Evolutionary conservation across 306 rosid species (phyloP), one percentile per base, ranked within the genome.

Genomic region (Glycyrrhiza uralensis): DNA sequence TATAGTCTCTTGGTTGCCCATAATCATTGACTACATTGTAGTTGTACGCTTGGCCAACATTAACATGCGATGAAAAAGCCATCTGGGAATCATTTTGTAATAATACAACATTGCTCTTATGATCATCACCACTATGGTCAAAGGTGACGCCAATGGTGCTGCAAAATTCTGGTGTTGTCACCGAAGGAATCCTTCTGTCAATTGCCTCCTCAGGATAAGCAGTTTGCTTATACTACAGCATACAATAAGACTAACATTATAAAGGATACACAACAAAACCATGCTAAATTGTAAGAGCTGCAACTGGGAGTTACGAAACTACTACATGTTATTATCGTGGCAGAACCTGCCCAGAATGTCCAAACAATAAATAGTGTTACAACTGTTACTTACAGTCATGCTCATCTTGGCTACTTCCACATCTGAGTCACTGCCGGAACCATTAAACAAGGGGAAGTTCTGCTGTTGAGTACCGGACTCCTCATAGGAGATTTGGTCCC

Each of bases 371-470:
- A 61, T 59, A 23, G 73, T 1, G 20, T 13, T 66, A 69, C 65
- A 76, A 59, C 24, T 74, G 78, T 56, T 69, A 85, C 90, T 79
- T 80, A 92, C 98, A 56, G 13, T 55, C 58, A 52, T 77, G n/a
- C n/a, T n/a, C n/a, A n/a, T n/a, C 63, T 81, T 80, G 69, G 77
- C 45, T 65, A 54, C 60, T 20, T 49, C 78, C 5, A 71, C 26
- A 14, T 75, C 85, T 5, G 82, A 67, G 35, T 36, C 69, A 28
- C 66, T 76, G 26, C 79, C 80, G 14, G 81, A 76, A 64, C 66
- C 59, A 1, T 30, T 61, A 10, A 63, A 20, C 30, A 28, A 22
- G 67, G 51, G 38, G 23, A 20, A 63, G 29, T 46, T 22, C 74
- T 49, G 70, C 39, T 42, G 47, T 67, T 78, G 81, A 74, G 39